Evolutionary conservation across 1,284 basidiomycete genomes (phyloP).

Genomic region (Sphaerobolus stellatus): DNA sequence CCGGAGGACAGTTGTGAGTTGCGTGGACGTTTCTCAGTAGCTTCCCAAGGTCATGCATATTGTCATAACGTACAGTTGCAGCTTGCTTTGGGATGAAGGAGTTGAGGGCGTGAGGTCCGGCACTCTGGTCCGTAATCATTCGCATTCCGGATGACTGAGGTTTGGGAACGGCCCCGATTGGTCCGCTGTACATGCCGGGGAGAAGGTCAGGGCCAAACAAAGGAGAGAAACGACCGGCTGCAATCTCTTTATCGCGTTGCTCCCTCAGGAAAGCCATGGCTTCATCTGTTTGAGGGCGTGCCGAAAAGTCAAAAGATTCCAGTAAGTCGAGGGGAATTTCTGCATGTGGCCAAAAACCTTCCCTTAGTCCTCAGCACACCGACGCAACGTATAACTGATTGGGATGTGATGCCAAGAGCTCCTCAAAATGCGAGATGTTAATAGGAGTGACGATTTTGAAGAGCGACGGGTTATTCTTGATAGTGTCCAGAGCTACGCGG

Average conservation of each 20-base stretch:
- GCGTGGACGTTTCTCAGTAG: neutral
- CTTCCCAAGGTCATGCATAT: constrained; percentile 13
- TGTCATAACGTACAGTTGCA: constrained; percentile 9
- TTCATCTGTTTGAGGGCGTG: neutral
- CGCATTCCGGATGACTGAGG: constrained; percentile 17
- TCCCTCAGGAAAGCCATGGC: constrained; percentile 3
- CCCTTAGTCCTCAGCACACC: constrained; percentile 9
- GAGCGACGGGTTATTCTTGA: constrained; percentile 24
- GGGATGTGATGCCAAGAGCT: constrained; percentile 21
- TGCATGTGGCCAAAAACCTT: constrained; percentile 22
- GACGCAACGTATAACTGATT: constrained; percentile 17
- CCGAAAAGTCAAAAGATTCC: constrained; percentile 18
- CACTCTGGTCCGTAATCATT: constrained; percentile 18
- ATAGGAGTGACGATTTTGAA: constrained; percentile 39
- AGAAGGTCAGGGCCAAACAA: constrained; percentile 15
- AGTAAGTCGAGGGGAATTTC: constrained; percentile 4
- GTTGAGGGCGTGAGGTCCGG: constrained; percentile 12
- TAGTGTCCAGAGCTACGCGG: constrained; percentile 17
- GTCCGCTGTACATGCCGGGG: constrained; percentile 17
- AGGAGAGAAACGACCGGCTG: constrained; percentile 13
- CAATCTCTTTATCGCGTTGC: constrained; percentile 16
- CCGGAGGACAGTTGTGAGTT: neutral
- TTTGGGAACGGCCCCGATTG: too few relatives aligned
- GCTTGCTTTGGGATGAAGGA: constrained; percentile 12
- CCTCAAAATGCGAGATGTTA: constrained; percentile 30